phyloP scores from a whole-genome alignment of 352 stramenopile species.

The Lagenidium sp. region DNA sequence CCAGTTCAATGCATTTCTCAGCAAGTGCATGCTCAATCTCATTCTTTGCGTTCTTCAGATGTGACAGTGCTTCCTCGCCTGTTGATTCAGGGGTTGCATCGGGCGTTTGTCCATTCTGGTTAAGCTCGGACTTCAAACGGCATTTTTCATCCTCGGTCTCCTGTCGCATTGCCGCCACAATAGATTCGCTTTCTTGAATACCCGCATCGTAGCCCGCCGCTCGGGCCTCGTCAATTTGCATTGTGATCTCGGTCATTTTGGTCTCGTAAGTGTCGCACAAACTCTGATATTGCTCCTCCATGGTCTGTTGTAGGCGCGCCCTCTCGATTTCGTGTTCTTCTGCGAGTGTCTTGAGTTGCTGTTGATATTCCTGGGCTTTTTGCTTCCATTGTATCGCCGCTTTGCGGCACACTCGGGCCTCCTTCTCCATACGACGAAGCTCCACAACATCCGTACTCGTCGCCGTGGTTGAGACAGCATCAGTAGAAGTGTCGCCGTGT shows the following conservation, averaged over 20 bases:
- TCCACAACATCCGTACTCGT: too few relatives aligned
- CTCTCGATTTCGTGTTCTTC: slow-evolving; percentile 40
- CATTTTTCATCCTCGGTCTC: slow-evolving; percentile 28
- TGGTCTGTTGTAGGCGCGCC: slow-evolving; percentile 27
- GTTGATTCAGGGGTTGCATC: neutral
- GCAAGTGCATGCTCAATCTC: slow-evolving; percentile 13
- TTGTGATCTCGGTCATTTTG: slow-evolving; percentile 60
- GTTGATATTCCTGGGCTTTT: slow-evolving; percentile 56
- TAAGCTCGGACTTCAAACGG: slow-evolving; percentile 10
- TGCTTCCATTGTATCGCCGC: slow-evolving; percentile 58
- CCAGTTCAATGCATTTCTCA: slow-evolving; percentile 2
- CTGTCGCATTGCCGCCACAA: slow-evolving; percentile 49
- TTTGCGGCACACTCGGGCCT: slow-evolving; percentile 22
- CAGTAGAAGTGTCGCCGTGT: too few relatives aligned
- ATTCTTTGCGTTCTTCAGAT: slow-evolving; percentile 10
- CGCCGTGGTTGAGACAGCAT: too few relatives aligned
- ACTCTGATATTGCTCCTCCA: slow-evolving; percentile 48
- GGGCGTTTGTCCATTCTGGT: neutral
- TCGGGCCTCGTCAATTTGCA: slow-evolving; percentile 68
- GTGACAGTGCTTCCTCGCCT: slow-evolving; percentile 2
- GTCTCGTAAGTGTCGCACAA: slow-evolving; percentile 64
- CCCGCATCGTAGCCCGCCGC: slow-evolving; percentile 64
- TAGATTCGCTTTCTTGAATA: slow-evolving; percentile 63
- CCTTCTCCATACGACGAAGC: too few relatives aligned
- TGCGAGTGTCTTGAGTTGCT: slow-evolving; percentile 30